Percentiles rank a stretch among this genome's conserved stretches.
Conservation (phyloP, 306 rosid species). For the Echinosophora koreensis region DNA sequence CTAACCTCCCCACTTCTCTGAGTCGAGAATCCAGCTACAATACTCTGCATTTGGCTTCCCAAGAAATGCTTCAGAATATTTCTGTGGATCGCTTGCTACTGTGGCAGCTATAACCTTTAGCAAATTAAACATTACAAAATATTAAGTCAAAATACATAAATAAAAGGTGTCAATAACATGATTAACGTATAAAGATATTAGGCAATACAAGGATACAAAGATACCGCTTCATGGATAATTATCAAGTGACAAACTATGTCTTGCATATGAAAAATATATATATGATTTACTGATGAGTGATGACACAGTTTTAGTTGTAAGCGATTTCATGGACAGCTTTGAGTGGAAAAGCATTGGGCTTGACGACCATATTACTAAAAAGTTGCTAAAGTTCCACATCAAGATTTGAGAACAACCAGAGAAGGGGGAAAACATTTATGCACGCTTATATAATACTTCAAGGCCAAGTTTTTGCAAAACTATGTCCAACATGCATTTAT, state of each 20-base stretch:
- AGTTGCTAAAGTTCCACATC: not conserved
- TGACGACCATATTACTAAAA: not conserved
- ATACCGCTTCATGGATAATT: conserved; percentile 9
- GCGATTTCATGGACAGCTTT: conserved; percentile 21
- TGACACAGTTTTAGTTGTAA: conserved; percentile 19
- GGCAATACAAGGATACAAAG: conserved; percentile 20
- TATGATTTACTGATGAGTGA: conserved; percentile 20
- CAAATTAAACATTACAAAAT: conserved; percentile 37
- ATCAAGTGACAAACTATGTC: conserved; percentile 25
- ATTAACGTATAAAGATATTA: conserved; percentile 6
- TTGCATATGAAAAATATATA: not conserved
- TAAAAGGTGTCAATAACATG: conserved; percentile 31
- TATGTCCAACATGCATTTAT: not conserved
- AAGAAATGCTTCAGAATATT: conserved; percentile 87
- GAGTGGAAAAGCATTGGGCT: not conserved
- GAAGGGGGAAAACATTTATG: conserved; percentile 1
- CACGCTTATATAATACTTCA: not conserved
- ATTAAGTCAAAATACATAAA: conserved; percentile 16
- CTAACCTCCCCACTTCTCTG: conserved; percentile 99
- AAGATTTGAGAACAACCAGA: conserved; percentile 24
- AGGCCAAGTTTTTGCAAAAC: not conserved
- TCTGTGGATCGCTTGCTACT: conserved; percentile 84
- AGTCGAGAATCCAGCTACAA: conserved; percentile 90
- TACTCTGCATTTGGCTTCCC: conserved; percentile 91
- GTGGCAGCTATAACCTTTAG: conserved; percentile 91